Base-by-base conservation (phyloP, 805 yeast species). In the Pichia occidentalis region DNA sequence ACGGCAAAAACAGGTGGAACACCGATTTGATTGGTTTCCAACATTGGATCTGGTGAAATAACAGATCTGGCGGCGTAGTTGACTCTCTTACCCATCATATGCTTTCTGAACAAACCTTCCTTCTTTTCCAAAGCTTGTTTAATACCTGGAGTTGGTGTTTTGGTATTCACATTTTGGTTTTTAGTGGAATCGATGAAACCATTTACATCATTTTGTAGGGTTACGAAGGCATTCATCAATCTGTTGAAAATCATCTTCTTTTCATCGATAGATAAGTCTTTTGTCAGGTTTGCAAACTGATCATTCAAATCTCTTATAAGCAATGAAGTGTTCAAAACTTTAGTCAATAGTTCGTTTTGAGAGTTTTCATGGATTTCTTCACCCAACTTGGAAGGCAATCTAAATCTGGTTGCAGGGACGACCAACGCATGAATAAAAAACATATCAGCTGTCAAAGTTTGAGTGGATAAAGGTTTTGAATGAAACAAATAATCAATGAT, bases 71-170 rank as follows among this genome's bases (percentile, higher is more conserved):
- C 98, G 37, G 97, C 96, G 56, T 85, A 90, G 61, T 92, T 94
- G 43, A 92, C 99, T 70, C 99, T 87, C 71, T 92, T 92, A 60
- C 99, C 99, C 99, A 92, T 92, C 98, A 92, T 92, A 58, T 92
- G 95, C 60, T 90, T 92, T 70, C 99, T 78, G 71, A 92, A 92
- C 48, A 90, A 70, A 59, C 99, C 99, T 65, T 92, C 99, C 61
- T 92, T 92, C 78, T 92, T 90, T 64, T 92, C 99, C 56, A 92
- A 70, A 9, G 95, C 95, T 69, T 92, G 98, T 60, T 92, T 92
- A 54, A 92, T 77, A 68, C 99, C 99, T 2, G 99, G 99, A 27
- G 76, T 73, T 19, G 96, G 88, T 34, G 75, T 63, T 46, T 79
- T 75, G 10, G 82, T 77, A 32, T 69, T 71, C 10, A 75, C 70